A percentile compares a stretch with the other conserved stretches of the same genome.
Evolutionary conservation across 148 eudicot genomes (phyloP).

Genomic region (Beta vulgaris): DNA sequence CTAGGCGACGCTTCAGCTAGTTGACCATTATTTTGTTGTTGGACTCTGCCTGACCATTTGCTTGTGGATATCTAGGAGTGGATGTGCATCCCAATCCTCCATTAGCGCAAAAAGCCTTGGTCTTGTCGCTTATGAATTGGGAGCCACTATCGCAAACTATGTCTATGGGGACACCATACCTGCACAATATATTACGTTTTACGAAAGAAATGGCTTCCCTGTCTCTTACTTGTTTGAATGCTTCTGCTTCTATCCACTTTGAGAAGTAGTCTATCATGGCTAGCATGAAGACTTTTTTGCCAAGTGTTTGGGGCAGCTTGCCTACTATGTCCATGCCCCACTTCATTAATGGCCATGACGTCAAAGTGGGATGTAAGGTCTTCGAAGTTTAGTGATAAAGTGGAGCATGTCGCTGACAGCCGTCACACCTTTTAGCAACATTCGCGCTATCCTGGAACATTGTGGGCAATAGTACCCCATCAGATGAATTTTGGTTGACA

Average conservation of each 20-base stretch:
- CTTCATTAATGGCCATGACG: background rate
- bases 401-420: background rate
- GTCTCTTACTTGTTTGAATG: too few relatives aligned
- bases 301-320: background rate
- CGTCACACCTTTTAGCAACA: background rate
- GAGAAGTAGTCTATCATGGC: slow-evolving; percentile 4
- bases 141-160: background rate
- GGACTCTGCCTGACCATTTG: too few relatives aligned
- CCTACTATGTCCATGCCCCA: slow-evolving; percentile 7
- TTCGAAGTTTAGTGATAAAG: background rate
- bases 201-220: too few relatives aligned
- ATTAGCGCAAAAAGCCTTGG: background rate
- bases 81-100: background rate
- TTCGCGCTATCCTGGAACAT: too few relatives aligned
- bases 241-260: background rate
- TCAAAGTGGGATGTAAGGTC: background rate
- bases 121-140: background rate
- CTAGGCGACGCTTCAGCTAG: too few relatives aligned
- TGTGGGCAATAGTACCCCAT: too few relatives aligned
- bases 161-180: background rate
- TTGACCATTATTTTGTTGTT: too few relatives aligned
- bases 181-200: background rate
- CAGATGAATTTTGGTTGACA: too few relatives aligned
- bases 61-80: background rate
- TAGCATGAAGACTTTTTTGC: background rate